Conservation (phyloP, 2,329 filamentous ascomycete genomes). For the Emmonsiellopsis sp. region DNA sequence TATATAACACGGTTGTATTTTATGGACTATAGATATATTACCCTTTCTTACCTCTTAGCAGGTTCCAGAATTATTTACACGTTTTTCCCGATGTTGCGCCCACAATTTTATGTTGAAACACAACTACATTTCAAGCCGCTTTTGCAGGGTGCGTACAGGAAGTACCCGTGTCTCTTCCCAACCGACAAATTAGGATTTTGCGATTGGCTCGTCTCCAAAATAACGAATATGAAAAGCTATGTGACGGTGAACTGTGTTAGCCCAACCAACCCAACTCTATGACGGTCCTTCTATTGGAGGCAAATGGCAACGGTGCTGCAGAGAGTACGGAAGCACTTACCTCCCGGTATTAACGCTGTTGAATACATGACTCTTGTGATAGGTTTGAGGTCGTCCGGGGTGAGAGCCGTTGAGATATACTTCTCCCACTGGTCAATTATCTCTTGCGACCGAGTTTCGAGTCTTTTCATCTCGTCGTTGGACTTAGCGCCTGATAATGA, state of each 20-base stretch:
- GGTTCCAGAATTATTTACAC: not conserved
- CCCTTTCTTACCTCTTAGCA: not conserved
- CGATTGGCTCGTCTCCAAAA: slow-evolving; percentile 26
- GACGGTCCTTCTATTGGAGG: no score
- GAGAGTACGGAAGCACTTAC: slow-evolving; percentile 29
- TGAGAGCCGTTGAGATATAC: slow-evolving; percentile 23
- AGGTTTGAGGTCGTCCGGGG: slow-evolving; percentile 39
- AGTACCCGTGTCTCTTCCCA: not conserved
- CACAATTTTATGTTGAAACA: not conserved
- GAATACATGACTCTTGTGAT: slow-evolving; percentile 53
- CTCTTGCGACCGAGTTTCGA: slow-evolving; percentile 24
- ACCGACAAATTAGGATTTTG: not conserved
- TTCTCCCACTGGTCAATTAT: slow-evolving; percentile 32
- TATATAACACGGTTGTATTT: not conserved
- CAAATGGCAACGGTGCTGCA: not conserved
- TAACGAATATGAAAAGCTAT: slow-evolving; percentile 30
- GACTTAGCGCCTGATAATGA: slow-evolving; percentile 22
- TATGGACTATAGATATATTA: slow-evolving; percentile 4
- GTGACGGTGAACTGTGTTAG: slow-evolving; percentile 11
- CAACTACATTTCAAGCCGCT: not conserved
- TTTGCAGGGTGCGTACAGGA: not conserved
- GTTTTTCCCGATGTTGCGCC: not conserved
- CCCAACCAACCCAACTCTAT: not conserved
- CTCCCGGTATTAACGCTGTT: slow-evolving; percentile 46
- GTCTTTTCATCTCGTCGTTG: slow-evolving; percentile 25